Evolutionary conservation across 805 yeast species (phyloP), one percentile per base, ranked within the genome.

Genomic region (Cyberlindnera mississippiensis): DNA sequence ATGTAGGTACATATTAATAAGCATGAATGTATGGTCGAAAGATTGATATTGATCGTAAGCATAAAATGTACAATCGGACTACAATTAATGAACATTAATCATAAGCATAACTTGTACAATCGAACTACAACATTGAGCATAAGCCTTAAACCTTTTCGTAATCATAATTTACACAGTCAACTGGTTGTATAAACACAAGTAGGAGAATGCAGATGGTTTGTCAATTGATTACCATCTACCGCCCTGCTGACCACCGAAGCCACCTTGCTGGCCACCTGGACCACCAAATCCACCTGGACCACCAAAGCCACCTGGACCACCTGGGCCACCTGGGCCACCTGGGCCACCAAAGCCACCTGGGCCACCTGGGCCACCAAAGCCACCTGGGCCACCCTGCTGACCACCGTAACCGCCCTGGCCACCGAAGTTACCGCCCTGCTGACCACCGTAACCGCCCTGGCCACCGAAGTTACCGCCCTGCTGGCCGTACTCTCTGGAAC

Each of bases 251-350:
- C 56, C 52, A 38, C 57, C 58, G 31, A 17, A 35, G 19, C 53
- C 49, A 34, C 53, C 47, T 38, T 50, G 40, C 32, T 51, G 52
- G 34, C 47, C 57, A 45, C 39, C 46, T 11, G 8, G 29, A 16
- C 52, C 49, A 31, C 49, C 49, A 4, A 13, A 42, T n/a, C 53
- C 53, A 38, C 49, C 49, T 35, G 35, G 36, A 29, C 35, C 41
- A 39, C 38, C 41, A 38, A 12, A 45, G 20, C 48, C 48, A 36
- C 19, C 41, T 40, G 35, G 48, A 29, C 58, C 50, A 33, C 53
- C 61, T 20, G 42, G 51, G 26, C 51, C 45, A n/a, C 48, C 54
- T 24, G 42, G 40, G 17, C 55, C 51, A 33, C 57, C 58, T 33
- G 52, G 51, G 33, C 48, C 57, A 45, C 40, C 46, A 12, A n/a